Base-by-base conservation (phyloP, 2,329 filamentous ascomycete species). In the Clonostachys byssicola region DNA sequence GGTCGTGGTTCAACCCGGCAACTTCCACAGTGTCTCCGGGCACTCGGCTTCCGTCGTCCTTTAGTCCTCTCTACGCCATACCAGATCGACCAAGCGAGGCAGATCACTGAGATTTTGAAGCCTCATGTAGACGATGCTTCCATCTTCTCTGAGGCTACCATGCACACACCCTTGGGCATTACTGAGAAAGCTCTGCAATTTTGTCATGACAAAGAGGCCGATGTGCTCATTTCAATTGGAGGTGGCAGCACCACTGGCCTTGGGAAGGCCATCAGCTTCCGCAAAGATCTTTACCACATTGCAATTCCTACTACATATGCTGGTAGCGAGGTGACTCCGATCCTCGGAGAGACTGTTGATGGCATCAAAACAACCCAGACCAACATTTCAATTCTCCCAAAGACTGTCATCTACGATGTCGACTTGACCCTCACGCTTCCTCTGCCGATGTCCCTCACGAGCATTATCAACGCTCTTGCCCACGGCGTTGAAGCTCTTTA, bases 401-500 rank as follows among this genome's bases (percentile, higher is more conserved):
- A 68, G 1, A 77, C 75, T 0, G 81, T 85, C 5, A 78, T 86
- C 38, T 86, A 85, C 57, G 82, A 86, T 64, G 79, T 83, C 16
- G 73, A 83, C 54, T 63, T 85, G 47, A 85, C 81, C 1, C 70
- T 82, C 71, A 78, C 74, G 2, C 64, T 85, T 20, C 81, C 82
- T 0, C 55, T 63, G 3, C 61, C 58, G 0, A 66, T 82, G 60
- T 79, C 72, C 51, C 72, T 75, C 3, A 80, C 74, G 0, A 84
- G 80, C 49, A 81, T 81, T 42, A 71, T 86, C 43, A 86, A 86
- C 57, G 81, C 82, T 0, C 82, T 86, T 60, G 82, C 83, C 3
- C 83, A 47, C 36, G 44, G 47, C 9, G 80, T 84, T 44, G 82
- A 86, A 62, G 78, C 81, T 3, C 67, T 86, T 3, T 86, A 86